Base-by-base conservation (phyloP, 2,329 filamentous ascomycete species). In the Xylaria hypoxylon region DNA sequence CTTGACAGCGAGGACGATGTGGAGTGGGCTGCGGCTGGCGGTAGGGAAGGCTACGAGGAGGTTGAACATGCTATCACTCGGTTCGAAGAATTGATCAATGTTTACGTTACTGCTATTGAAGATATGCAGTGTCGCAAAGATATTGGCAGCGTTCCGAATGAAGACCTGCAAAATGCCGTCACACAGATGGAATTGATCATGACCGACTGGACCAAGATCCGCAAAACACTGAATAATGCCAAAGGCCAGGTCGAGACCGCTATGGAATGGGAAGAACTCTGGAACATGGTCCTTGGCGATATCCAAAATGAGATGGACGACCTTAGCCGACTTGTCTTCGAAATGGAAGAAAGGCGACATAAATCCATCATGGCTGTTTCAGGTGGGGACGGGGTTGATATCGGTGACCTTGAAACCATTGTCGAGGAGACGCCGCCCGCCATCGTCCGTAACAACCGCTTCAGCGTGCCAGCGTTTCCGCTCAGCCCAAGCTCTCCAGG, bases 221-320 rank as follows among this genome's bases (percentile, higher is more conserved):
- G 93, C 73, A 84, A 83, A 47, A 90, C 91, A 1, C 82, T 99
- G 57, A 91, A 91, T 69, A 90, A 82, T 28, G 91, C 97, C 62
- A 97, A 97, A 77, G 87, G 87, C 53, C 95, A 98, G 76, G 95
- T 99, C 19, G 96, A 98, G 79, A 89, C 97, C 65, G 96, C 96
- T 52, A 97, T 98, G 94, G 96, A 99, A 77, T 99, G 95, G 95
- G 94, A 97, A 78, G 94, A 98, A 80, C 84, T 99, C 40, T 98
- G 96, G 95, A 93, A 93, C 73, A 93, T 87, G 70, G 95, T 98
- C 2, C 84, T 99, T 2, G 95, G 94, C 50, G 95, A 98, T 77
- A 97, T 98, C 68, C 92, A 94, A 59, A 89, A 90, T 68, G 96
- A 99, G 80, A 90, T 89, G 76, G 92, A 96, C 70, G 90, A 91